Conservation (phyloP, 2,329 filamentous ascomycete genomes). For the Colletotrichum higginsianum region DNA sequence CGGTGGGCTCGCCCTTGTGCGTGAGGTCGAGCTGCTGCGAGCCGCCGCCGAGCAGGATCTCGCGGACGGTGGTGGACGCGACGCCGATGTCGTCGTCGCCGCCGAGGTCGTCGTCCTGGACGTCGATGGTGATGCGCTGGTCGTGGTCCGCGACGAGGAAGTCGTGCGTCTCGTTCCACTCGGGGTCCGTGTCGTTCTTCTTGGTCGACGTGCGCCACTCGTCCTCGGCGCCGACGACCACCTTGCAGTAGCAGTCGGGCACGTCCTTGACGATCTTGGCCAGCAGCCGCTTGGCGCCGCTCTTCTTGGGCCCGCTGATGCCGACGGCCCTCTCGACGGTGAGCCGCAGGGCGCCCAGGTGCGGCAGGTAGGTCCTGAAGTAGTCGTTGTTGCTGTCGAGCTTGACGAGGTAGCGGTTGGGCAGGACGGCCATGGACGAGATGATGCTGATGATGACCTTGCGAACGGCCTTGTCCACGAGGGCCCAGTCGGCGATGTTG, state of each 20-base stretch:
- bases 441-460: conserved; percentile 62
- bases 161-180: conserved; percentile 64
- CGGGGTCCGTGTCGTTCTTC: conserved; percentile 58
- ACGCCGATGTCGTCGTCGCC: conserved; percentile 62
- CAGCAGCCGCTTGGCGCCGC: conserved; percentile 55
- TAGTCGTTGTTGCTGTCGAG: conserved; percentile 62
- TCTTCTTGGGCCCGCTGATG: conserved; percentile 51
- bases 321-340: conserved; percentile 59
- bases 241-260: conserved; percentile 63
- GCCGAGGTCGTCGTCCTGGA: conserved; percentile 60
- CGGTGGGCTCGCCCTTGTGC: conserved; percentile 55
- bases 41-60: conserved; percentile 59
- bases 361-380: conserved; percentile 62
- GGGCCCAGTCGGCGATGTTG: conserved; percentile 58
- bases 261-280: conserved; percentile 61
- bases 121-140: conserved; percentile 57
- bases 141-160: conserved; percentile 63
- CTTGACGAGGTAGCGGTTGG: conserved; percentile 65
- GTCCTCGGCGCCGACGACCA: conserved; percentile 59
- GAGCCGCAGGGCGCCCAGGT: conserved; percentile 59
- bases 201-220: conserved; percentile 60
- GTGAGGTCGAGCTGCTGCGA: conserved; percentile 56
- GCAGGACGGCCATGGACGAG: conserved; percentile 60
- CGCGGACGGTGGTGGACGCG: conserved; percentile 56
- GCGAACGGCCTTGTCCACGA: conserved; percentile 59